Evolutionary conservation across 148 eudicot species (phyloP).

Genomic region (Vaccinium myrtillus): DNA sequence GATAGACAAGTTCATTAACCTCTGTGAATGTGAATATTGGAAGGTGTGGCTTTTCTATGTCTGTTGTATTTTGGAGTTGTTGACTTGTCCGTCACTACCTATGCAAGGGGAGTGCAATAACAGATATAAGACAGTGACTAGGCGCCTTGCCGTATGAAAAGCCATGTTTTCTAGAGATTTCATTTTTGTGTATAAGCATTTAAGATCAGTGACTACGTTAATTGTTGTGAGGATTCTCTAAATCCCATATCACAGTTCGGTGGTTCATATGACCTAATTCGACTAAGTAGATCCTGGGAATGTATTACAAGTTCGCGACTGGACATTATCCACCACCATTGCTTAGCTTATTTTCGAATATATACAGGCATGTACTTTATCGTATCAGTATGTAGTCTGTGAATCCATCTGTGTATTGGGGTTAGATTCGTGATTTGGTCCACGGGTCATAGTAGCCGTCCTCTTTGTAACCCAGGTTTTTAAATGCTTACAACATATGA

Average conservation of each 20-base stretch:
- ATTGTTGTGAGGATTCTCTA: neutral
- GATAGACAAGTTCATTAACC: neutral
- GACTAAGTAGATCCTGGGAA: neutral
- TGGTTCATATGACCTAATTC: neutral
- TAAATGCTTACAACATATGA: neutral
- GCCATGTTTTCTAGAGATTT: neutral
- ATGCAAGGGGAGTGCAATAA: neutral
- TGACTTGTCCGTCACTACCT: neutral
- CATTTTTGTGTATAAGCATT: neutral
- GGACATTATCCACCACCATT: neutral
- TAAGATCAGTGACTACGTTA: neutral
- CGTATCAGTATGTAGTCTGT: neutral
- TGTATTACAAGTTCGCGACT: neutral
- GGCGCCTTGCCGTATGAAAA: neutral
- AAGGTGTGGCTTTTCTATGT: neutral
- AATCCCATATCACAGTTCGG: neutral
- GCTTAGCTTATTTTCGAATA: neutral
- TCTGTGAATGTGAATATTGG: neutral
- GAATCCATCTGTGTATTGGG: neutral
- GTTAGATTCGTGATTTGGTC: neutral
- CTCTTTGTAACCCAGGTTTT: neutral
- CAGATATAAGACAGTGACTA: neutral
- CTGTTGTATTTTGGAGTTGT: neutral
- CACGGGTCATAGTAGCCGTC: neutral
- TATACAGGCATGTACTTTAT: neutral